Evolutionary conservation across 805 yeast species (phyloP), one percentile per base, ranked within the genome.

Genomic region (Cyberlindnera mrakii): DNA sequence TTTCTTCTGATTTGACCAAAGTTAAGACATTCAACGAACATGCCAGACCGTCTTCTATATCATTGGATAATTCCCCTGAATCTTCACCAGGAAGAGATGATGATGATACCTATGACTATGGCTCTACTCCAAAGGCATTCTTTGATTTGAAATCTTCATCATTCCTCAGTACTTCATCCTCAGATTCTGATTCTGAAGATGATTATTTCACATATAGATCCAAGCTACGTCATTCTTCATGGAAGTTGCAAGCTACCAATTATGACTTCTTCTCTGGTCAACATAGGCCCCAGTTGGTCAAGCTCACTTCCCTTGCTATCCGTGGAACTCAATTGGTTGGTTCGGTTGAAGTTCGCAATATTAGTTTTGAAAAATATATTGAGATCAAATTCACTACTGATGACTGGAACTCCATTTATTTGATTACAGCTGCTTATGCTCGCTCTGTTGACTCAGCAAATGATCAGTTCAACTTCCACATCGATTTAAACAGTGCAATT

Each of bases 11-110:
- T 39, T 64, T 82, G 45, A 80, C 78, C 41, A 78, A 78, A 33
- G 73, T 83, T 43, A 82, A 82, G 59, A 75, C 76, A 54, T 82
- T 83, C 56, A 77, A 78, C 52, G 80, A 79, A 35, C 59, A 63
- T 23, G 81, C 76, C 39, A 75, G 74, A 48, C 88, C 89, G 27
- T 68, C 71, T 10, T 72, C 83, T 2, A 83, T 82, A n/a, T 78
- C 85, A 0, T 65, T 69, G 40, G 78, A 76, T 35, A 71, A 70
- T 49, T 72, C 84, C 1, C 82, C 82, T 0, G 55, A 57, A 18
- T 41, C 35, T 6, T 47, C 57, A 3, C 52, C 58, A 5, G 40
- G 44, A 11, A 50, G 44, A 27, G 25, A 23, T 23, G 40, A 30
- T 6, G 35, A 35, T 14, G 39, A 33, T 14, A 31, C n/a, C 11